Evolutionary conservation across 345 rosid species (phyloP), one percentile per base, ranked within the genome.

Genomic region (Acer negundo): DNA sequence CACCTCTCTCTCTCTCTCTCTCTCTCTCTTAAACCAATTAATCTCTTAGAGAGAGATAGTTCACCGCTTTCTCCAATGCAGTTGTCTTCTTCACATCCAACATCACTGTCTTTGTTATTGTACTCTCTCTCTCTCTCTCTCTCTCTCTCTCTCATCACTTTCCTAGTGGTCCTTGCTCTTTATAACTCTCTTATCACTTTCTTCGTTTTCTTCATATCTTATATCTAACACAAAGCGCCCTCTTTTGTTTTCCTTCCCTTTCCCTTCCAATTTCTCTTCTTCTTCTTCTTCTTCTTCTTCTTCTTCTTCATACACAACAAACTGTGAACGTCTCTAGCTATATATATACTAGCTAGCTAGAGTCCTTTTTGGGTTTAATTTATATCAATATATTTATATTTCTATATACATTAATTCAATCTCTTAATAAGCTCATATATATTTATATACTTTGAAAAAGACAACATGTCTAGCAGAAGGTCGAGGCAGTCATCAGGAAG

Each of bases 401-500:
- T 31, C 5, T 31, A 31, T 31, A 35, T 35, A 35, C 38, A 35
- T 35, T 35, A 35, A 35, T 35, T 35, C 38, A 35, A 35, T 35
- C 38, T 35, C 38, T 35, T 35, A 35, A 35, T 35, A 35, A 35
- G 38, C 38, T 35, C 38, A 35, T 31, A 31, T 31, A 31, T 31
- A 31, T 31, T 31, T 31, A 31, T 31, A 31, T 31, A 31, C 38
- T 4, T 31, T 4, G 38, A 61, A 61, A 44, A 19, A 3, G 72
- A 46, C 26, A 69, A 24, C 46, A 96, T 96, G 99, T 93, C 99
- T 67, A 83, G 87, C 88, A 88, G 99, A 85, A 92, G 98, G 85
- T 88, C 99, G 11, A 93, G 98, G 88, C 97, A 92, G 79, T 70
- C 90, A 26, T 53, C 85, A 8, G 78, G 89, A 20, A 84, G 73